Evolutionary conservation across 2,329 filamentous ascomycete species (phyloP).

Genomic region (Macrophomina phaseolina): DNA sequence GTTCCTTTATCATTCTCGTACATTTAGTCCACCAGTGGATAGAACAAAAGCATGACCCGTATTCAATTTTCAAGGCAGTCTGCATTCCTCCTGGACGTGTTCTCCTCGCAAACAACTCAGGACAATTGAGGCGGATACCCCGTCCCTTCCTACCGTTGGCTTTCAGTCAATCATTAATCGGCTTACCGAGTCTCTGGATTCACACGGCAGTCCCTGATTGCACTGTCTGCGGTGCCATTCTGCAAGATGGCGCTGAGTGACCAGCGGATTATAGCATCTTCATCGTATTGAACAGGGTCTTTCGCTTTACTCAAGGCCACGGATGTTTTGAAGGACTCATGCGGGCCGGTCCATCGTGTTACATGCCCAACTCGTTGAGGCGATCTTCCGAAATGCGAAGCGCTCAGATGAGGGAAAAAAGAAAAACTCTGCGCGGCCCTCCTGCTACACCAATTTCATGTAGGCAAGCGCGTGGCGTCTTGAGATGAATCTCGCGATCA

Average conservation of each 20-base stretch:
- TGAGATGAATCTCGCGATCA: background rate
- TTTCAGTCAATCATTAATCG: background rate
- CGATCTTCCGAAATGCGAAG: background rate
- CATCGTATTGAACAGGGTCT: background rate
- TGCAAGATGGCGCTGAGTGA: background rate
- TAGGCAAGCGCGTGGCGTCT: background rate
- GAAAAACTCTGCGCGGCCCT: background rate
- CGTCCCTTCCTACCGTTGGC: no score
- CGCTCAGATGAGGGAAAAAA: background rate
- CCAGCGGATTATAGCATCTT: background rate
- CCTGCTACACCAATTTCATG: background rate
- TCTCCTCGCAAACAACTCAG: no score
- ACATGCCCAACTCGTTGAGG: background rate
- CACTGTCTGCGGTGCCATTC: background rate
- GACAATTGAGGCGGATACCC: no score
- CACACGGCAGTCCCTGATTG: background rate
- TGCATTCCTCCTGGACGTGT: no score
- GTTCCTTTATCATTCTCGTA: no score
- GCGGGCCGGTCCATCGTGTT: conserved; percentile 12
- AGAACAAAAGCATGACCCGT: no score
- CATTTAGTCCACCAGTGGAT: no score
- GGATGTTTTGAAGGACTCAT: background rate
- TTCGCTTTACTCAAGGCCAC: background rate
- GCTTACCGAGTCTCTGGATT: background rate
- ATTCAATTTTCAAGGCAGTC: no score